Evolutionary conservation across 495 filamentous ascomycete genomes (phyloP).

Genomic region (Aspergillus hancockii): DNA sequence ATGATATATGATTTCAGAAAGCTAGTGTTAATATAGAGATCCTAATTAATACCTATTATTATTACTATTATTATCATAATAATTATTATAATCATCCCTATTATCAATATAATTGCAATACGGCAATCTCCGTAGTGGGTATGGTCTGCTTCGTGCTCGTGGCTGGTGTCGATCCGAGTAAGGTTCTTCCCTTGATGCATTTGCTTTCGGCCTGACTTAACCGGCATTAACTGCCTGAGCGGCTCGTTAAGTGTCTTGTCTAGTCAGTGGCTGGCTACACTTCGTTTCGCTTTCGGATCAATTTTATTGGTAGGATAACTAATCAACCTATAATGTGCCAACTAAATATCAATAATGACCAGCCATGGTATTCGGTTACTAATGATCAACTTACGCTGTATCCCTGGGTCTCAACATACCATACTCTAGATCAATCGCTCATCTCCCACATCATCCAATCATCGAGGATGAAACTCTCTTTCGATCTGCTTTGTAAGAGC

Average conservation of each 20-base stretch:
- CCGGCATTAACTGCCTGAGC: conserved; percentile 13
- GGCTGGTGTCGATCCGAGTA: conserved; percentile 20
- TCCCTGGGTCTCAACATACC: too few relatives aligned
- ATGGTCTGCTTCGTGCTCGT: conserved; percentile 15
- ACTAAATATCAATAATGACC: too few relatives aligned
- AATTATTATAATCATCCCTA: not conserved
- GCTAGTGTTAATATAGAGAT: not conserved
- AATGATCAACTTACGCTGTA: too few relatives aligned
- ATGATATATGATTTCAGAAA: too few relatives aligned
- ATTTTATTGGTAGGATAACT: too few relatives aligned
- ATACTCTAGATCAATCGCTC: too few relatives aligned
- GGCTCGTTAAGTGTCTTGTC: conserved; percentile 1
- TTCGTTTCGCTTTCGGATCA: not conserved
- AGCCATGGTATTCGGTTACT: too few relatives aligned
- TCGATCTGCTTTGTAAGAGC: not conserved
- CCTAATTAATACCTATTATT: not conserved
- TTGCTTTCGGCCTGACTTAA: conserved; percentile 17
- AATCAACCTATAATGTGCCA: too few relatives aligned
- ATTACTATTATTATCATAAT: not conserved
- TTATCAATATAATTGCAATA: not conserved
- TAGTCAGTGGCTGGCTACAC: conserved; percentile 9
- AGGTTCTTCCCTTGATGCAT: conserved; percentile 19
- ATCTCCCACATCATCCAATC: too few relatives aligned
- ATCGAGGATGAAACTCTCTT: not conserved
- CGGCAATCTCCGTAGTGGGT: not conserved